A percentile compares a stretch with the other conserved stretches of the same genome.
phyloP scores from a whole-genome alignment of 225 moss, liverwort and hornwort species.

The Takakia lepidozioides region DNA sequence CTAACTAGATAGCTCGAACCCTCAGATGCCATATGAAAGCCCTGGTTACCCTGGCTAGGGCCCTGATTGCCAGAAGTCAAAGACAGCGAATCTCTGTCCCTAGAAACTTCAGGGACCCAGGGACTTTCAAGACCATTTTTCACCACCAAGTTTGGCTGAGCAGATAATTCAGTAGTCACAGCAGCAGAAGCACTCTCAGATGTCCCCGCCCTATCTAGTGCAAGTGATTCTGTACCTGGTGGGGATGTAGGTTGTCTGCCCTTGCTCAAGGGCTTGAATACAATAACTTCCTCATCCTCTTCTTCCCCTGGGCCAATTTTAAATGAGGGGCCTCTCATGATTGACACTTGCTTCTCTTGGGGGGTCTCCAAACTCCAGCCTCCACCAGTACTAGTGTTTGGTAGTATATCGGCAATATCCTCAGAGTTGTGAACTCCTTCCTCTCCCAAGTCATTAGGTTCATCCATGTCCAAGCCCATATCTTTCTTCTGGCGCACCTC shows the following conservation, averaged over 20 bases:
- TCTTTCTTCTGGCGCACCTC: constrained; percentile 33
- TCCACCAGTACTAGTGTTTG: constrained; percentile 9
- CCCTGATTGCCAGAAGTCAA: constrained; percentile 25
- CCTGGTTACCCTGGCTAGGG: constrained; percentile 20
- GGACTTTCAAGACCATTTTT: constrained; percentile 19
- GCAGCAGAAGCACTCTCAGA: constrained; percentile 16
- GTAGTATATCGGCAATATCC: constrained; percentile 7
- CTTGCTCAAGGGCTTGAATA: constrained; percentile 83
- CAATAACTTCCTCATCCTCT: constrained; percentile 96
- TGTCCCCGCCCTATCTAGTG: constrained; percentile 9
- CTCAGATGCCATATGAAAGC: no score
- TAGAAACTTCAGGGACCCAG: constrained; percentile 27
- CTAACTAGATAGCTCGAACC: constrained; percentile 20
- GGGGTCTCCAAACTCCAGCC: constrained; percentile 2
- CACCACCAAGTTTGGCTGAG: constrained; percentile 20
- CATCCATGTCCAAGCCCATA: constrained; percentile 18
- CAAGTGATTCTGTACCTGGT: constrained; percentile 5
- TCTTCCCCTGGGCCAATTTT: constrained; percentile 32
- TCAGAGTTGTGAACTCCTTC: constrained; percentile 8
- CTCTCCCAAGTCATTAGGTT: constrained; percentile 26
- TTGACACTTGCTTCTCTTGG: constrained; percentile 9
- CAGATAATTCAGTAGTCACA: constrained; percentile 39
- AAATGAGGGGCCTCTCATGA: constrained; percentile 1
- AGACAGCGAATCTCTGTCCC: constrained; percentile 15
- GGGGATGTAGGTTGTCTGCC: constrained; percentile 21